Base-by-base conservation (phyloP, 495 filamentous ascomycete species). In the Podospora appendiculata region DNA sequence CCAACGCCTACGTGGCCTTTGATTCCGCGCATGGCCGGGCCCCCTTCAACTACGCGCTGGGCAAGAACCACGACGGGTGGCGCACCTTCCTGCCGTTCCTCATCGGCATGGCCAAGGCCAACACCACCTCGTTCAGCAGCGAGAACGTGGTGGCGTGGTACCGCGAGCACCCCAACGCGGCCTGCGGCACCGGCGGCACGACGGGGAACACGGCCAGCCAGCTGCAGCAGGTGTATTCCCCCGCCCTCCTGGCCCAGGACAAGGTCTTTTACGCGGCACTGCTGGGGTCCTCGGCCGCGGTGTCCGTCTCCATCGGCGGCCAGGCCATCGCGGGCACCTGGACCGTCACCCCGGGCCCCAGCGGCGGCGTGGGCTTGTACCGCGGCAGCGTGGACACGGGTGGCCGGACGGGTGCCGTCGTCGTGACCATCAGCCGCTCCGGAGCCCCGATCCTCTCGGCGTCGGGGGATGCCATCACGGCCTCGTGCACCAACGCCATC, bases 21-120 rank as follows among this genome's bases (percentile, higher is more conserved):
- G n/a, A n/a, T n/a, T n/a, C n/a, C 32, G 10, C 13, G 11, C 12
- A 32, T 2, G 43, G 19, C 12, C 34, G 32, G 5, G 60, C 60
- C 16, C 60, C 60, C 4, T 10, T 61, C n/a, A 48, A 58, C 34
- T 63, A 61, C 36, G 60, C 39, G 0, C 11, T 11, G 11, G 44
- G 49, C 3, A 47, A 55, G n/a, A 45, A 40, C 6, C 60, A 63
- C 32, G 55, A 60, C 13, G 60, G 58, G 10, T 63, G 60, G 60
- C 17, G 55, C 8, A 60, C 56, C 51, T 46, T 58, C 14, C 17
- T 63, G 55, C 55, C 58, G 1, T 63, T 58, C 14, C 56, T 60
- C 13, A 56, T 63, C 32, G 47, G 48, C 7, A 42, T 49, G 40
- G 60, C 54, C 41, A 58, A 61, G 58, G 11, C 6, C 34, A 11